phyloP scores from a whole-genome alignment of 2,329 filamentous ascomycete species.

The Penicillium hesseltinei region DNA sequence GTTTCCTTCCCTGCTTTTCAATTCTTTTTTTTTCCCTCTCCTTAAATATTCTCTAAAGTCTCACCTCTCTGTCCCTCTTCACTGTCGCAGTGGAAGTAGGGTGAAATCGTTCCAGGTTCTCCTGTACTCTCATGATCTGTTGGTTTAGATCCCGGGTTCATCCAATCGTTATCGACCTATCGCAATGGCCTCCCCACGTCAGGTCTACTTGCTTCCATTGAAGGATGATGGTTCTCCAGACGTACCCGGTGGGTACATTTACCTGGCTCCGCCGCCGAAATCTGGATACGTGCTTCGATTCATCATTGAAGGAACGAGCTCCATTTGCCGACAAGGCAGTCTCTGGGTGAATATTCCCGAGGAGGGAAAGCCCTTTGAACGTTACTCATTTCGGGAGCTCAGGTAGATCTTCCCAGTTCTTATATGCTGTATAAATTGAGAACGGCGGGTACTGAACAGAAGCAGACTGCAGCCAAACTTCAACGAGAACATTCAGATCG shows the following conservation, averaged over 20 bases:
- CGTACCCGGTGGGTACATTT: conserved; percentile 85
- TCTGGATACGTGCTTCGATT: conserved; percentile 77
- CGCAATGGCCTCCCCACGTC: conserved; percentile 25
- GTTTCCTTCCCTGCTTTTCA: conserved; percentile 6
- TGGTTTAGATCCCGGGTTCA: not conserved
- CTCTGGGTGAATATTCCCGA: conserved; percentile 95
- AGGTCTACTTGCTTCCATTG: conserved; percentile 84
- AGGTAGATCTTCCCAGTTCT: conserved; percentile 59
- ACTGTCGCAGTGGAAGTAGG: conserved; percentile 2
- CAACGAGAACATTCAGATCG: conserved; percentile 86
- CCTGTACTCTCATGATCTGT: conserved; percentile 1
- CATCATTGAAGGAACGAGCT: conserved; percentile 89
- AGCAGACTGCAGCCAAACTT: conserved; percentile 79
- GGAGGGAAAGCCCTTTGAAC: conserved; percentile 70
- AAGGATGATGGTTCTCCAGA: conserved; percentile 91
- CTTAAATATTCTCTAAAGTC: not conserved
- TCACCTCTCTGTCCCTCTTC: not conserved
- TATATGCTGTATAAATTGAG: conserved; percentile 1
- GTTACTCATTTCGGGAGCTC: conserved; percentile 79
- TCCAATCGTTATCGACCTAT: conserved; percentile 1
- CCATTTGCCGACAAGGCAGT: conserved; percentile 89
- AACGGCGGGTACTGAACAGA: conserved; percentile 19
- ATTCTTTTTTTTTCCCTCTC: not conserved
- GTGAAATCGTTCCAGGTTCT: conserved; percentile 2
- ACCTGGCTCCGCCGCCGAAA: conserved; percentile 75